Evolutionary conservation across 1,284 basidiomycete species (phyloP), one percentile per base, ranked within the genome.

Genomic region (Veloboletus limbatus): DNA sequence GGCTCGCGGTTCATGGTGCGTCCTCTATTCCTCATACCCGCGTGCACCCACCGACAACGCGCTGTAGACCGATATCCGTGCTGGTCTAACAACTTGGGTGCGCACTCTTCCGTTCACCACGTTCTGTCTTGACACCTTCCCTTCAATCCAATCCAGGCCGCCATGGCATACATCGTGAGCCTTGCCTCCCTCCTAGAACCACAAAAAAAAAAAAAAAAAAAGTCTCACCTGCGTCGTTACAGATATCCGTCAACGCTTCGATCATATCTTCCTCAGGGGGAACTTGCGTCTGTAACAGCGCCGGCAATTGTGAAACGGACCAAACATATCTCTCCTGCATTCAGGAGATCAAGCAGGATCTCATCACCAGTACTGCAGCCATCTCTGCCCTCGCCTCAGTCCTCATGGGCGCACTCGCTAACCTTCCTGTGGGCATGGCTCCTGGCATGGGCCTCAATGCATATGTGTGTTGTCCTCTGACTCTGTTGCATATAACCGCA

Each of bases 211-310:
- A 10, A 30, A 17, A 17, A 18, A 22, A 17, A 0, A n/a, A 9
- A 0, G 13, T 35, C 35, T 49, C 32, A 43, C 51, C 39, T 8
- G 21, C 30, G 24, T 37, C 4, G 8, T 43, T 30, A 39, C 13
- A 92, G 83, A 91, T 92, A 56, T 88, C 89, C 34, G 86, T 93
- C 57, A 92, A 92, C 63, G 86, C 87, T 17, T 73, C 82, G 17
- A 92, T 93, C 58, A 63, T 94, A 27, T 76, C 81, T 6, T 78
- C 82, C 53, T 78, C 86, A 2, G 92, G 91, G 48, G 92, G 91
- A 45, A 83, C 90, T 3, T 94, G 92, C 62, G 84, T 80, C 40
- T 94, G 92, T 69, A 68, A 73, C 2, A 67, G 73, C 0, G 56
- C 65, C 28, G 74, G 80, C 59, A 62, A 70, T 18, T 86, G 85